Conservation (phyloP, 768 basidiomycete genomes). For the Lactifluus volemus region DNA sequence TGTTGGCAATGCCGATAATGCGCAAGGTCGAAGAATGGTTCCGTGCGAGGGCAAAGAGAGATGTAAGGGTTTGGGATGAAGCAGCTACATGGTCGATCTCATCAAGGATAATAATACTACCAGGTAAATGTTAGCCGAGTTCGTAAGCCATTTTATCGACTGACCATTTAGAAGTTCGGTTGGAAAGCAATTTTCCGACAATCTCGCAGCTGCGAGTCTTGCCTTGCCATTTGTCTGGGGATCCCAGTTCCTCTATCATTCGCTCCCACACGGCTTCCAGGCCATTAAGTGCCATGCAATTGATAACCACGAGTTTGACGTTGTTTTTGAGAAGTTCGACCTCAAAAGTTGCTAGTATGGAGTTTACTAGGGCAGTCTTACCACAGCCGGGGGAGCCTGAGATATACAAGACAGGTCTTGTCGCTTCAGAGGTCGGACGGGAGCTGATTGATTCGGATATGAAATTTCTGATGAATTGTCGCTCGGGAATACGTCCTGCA, state of each 20-base stretch:
- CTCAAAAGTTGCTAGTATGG: slow-evolving; percentile 39
- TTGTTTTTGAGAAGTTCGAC: slow-evolving; percentile 30
- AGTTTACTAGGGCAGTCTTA: slow-evolving; percentile 78
- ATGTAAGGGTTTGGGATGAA: slow-evolving; percentile 45
- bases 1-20: slow-evolving; percentile 82
- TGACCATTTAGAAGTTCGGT: slow-evolving; percentile 47
- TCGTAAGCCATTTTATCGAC: slow-evolving; percentile 10
- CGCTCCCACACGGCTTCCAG: slow-evolving; percentile 66
- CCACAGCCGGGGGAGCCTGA: slow-evolving; percentile 92
- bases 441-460: slow-evolving; percentile 43
- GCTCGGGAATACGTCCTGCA: slow-evolving; percentile 62
- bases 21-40: slow-evolving; percentile 45
- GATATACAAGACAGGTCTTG: slow-evolving; percentile 60
- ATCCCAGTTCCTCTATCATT: slow-evolving; percentile 47
- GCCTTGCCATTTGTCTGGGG: slow-evolving; percentile 32
- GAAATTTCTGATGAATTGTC: slow-evolving; percentile 49
- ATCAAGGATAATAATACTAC: slow-evolving; percentile 71
- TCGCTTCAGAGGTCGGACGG: slow-evolving; percentile 18
- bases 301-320: slow-evolving; percentile 50
- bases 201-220: slow-evolving; percentile 30
- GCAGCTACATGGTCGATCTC: slow-evolving; percentile 79
- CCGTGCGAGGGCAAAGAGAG: slow-evolving; percentile 63
- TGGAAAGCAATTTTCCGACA: slow-evolving; percentile 37
- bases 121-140: slow-evolving; percentile 17
- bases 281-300: slow-evolving; percentile 71